A percentile compares a stretch with the other conserved stretches of the same genome.
These are phyloP conservation scores for Podospora bellae-mahoneyi DNA, from an alignment of 495 filamentous ascomycete species.

Conservation along the genomic window DNA sequence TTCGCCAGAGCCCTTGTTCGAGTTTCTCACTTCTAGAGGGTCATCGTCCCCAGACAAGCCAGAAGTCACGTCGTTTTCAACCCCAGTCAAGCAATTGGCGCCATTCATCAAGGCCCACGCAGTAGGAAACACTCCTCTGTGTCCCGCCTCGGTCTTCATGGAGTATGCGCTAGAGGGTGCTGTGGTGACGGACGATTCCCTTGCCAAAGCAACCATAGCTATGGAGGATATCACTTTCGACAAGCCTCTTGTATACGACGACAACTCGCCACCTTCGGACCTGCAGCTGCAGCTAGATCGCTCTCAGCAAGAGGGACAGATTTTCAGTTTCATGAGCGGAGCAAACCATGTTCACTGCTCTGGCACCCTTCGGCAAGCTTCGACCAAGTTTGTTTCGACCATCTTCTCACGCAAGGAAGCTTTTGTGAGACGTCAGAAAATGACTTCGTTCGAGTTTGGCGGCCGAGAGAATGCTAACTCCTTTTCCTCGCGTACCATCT, in stretches of 20 bases:
- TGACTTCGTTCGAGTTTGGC: not conserved
- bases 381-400: not conserved
- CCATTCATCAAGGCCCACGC: slow-evolving; percentile 1
- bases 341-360: not conserved
- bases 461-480: not conserved
- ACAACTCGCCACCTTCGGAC: not conserved
- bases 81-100: not conserved
- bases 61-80: not conserved
- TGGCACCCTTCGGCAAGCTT: not conserved
- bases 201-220: not conserved
- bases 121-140: not conserved
- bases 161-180: not conserved
- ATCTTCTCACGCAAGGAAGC: not conserved
- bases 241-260: not conserved
- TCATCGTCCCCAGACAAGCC: not conserved
- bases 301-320: not conserved
- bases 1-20: not conserved
- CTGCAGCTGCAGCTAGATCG: not conserved
- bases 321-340: not conserved
- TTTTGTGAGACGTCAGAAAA: not conserved
- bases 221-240: not conserved
- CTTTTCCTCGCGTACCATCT: not conserved
- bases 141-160: not conserved
- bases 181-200: not conserved
- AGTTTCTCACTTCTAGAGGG: not conserved